Conservation (phyloP, 495 filamentous ascomycete species). For the Cercophora scortea region DNA sequence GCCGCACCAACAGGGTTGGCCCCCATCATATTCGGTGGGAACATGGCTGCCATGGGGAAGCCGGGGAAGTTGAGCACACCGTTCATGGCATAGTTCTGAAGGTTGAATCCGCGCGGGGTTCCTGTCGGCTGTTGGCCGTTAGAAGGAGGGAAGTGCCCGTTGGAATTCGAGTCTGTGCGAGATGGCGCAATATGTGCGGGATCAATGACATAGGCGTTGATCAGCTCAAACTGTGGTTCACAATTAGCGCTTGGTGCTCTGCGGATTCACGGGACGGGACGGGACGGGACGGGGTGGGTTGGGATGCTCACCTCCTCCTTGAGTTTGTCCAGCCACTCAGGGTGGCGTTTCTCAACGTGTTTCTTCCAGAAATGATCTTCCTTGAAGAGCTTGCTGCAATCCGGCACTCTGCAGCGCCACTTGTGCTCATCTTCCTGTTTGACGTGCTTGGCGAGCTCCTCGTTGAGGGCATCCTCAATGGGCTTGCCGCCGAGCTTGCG, state of each 20-base stretch:
- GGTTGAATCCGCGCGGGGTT: conserved; percentile 85
- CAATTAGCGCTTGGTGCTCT: conserved; percentile 1
- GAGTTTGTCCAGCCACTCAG: conserved; percentile 76
- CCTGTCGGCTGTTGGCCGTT: conserved; percentile 67
- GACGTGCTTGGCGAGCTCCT: conserved; percentile 78
- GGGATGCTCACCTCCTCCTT: conserved; percentile 67
- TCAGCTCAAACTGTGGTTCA: conserved; percentile 58
- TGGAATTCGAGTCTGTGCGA: conserved; percentile 91
- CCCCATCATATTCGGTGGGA: conserved; percentile 51
- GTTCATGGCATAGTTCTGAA: conserved; percentile 53
- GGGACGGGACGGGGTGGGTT: background rate
- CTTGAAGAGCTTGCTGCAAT: conserved; percentile 96
- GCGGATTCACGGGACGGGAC: background rate
- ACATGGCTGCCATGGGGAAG: conserved; percentile 40
- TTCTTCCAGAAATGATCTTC: conserved; percentile 95
- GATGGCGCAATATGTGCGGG: conserved; percentile 88
- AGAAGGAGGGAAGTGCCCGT: conserved; percentile 83
- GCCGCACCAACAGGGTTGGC: conserved; percentile 31
- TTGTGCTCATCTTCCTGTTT: conserved; percentile 97
- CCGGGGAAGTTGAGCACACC: conserved; percentile 48
- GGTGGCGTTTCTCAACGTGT: conserved; percentile 92
- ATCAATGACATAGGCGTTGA: conserved; percentile 91
- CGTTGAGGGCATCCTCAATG: conserved; percentile 74
- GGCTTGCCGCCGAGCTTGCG: conserved; percentile 84
- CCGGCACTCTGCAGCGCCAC: conserved; percentile 90